A percentile compares a stretch with the other conserved stretches of the same genome.
These are phyloP conservation scores for Epichloe hybrida DNA, from an alignment of 2,329 filamentous ascomycete species.

Conservation along the genomic window DNA sequence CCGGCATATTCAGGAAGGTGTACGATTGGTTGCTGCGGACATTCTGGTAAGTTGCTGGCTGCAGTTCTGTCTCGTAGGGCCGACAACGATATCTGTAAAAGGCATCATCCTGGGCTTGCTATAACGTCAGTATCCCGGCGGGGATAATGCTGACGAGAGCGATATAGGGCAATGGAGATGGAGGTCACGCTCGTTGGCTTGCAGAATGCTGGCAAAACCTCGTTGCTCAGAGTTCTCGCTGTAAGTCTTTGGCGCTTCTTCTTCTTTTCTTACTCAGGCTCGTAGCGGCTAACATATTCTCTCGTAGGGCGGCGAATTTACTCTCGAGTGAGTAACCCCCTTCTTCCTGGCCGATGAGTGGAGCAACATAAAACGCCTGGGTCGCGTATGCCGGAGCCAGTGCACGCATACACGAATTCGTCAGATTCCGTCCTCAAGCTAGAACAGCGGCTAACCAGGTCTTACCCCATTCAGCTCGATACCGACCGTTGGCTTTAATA, in stretches of 20 bases:
- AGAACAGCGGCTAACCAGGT: not conserved
- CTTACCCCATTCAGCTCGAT: constrained; percentile 58
- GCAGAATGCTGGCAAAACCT: constrained; percentile 97
- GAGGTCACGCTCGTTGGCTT: constrained; percentile 98
- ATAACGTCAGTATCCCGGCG: not conserved
- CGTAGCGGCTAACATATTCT: not conserved
- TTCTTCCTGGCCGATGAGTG: not conserved
- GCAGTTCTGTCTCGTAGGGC: not conserved
- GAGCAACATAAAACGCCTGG: not conserved
- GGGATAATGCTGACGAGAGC: constrained; percentile 8
- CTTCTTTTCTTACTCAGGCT: not conserved
- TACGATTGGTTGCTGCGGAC: constrained; percentile 98
- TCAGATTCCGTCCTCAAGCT: not conserved
- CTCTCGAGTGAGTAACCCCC: constrained; percentile 67
- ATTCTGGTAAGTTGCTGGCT: constrained; percentile 62
- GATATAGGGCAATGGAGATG: constrained; percentile 87
- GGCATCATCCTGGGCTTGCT: not conserved
- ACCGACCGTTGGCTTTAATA: constrained; percentile 97
- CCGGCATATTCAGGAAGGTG: constrained; percentile 80
- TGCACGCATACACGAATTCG: not conserved
- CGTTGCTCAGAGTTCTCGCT: constrained; percentile 80
- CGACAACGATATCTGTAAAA: not conserved
- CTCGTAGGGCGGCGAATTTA: constrained; percentile 85
- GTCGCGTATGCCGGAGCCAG: not conserved
- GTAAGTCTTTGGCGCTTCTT: constrained; percentile 42